phyloP scores from a whole-genome alignment of 1,284 basidiomycete genomes.

The Stygiomarasmius scandens region DNA sequence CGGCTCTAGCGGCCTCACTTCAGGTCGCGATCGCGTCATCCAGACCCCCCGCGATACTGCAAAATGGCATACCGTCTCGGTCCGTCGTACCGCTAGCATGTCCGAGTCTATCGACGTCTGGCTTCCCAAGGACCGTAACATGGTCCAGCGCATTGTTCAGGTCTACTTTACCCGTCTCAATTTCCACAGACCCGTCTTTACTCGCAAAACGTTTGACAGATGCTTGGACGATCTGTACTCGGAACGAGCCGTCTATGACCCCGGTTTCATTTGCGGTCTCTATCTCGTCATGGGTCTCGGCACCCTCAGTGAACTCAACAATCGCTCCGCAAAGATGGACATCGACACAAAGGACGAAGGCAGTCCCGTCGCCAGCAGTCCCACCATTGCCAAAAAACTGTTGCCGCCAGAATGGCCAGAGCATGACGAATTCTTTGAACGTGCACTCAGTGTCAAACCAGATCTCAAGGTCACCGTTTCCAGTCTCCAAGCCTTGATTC shows the following conservation, averaged over 20 bases:
- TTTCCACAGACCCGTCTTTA: conserved; percentile 73
- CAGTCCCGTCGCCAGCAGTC: not conserved
- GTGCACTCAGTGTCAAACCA: conserved; percentile 74
- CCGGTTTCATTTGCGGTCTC: conserved; percentile 74
- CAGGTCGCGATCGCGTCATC: conserved; percentile 66
- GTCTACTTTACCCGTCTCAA: conserved; percentile 78
- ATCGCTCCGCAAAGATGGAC: conserved; percentile 31
- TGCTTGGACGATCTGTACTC: conserved; percentile 68
- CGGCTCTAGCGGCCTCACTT: conserved; percentile 66
- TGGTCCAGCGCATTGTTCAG: conserved; percentile 61
- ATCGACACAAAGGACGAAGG: conserved; percentile 24
- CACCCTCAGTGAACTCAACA: conserved; percentile 78
- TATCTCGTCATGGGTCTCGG: conserved; percentile 79
- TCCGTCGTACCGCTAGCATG: conserved; percentile 47
- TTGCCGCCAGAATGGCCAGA: conserved; percentile 74
- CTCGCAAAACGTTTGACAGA: conserved; percentile 63
- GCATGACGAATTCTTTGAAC: conserved; percentile 79
- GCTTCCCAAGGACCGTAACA: conserved; percentile 75
- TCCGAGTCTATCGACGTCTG: conserved; percentile 53
- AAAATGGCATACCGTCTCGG: conserved; percentile 60
- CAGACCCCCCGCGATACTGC: conserved; percentile 59
- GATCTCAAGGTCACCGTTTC: conserved; percentile 78
- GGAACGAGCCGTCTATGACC: conserved; percentile 57
- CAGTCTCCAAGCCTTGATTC: conserved; percentile 77
- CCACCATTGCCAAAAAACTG: not conserved